Evolutionary conservation across 768 basidiomycete species (phyloP).

Genomic region (Tylopilus plumbeoviolaceoides): DNA sequence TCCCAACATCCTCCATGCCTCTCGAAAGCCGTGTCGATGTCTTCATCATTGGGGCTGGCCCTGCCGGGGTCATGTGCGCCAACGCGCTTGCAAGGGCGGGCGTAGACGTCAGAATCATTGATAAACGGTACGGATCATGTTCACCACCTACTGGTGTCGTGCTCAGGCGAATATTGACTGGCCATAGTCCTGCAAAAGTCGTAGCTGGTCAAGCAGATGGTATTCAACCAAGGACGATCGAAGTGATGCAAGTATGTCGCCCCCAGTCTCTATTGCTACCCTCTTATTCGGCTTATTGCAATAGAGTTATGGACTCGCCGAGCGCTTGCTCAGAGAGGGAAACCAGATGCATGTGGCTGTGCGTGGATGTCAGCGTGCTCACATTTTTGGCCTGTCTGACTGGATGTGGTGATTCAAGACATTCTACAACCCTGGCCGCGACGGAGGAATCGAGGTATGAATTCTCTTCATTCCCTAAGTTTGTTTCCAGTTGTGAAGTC

Average conservation of each 20-base stretch:
- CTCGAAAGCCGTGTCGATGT: conserved; percentile 39
- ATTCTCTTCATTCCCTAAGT: background rate
- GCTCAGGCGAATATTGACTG: background rate
- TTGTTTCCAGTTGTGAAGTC: background rate
- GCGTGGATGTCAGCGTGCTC: conserved; percentile 18
- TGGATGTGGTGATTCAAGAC: conserved; percentile 40
- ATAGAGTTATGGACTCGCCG: conserved; percentile 58
- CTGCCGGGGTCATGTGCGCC: conserved; percentile 63
- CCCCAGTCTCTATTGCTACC: background rate
- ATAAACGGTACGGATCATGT: conserved; percentile 35
- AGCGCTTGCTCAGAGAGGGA: conserved; percentile 57
- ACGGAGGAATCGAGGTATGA: conserved; percentile 61
- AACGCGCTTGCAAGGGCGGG: conserved; percentile 47
- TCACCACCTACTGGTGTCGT: background rate
- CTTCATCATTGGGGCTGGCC: conserved; percentile 47
- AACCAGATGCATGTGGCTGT: conserved; percentile 70
- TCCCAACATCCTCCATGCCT: conserved; percentile 11
- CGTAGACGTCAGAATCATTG: conserved; percentile 42
- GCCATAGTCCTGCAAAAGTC: conserved; percentile 35
- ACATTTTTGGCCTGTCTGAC: background rate
- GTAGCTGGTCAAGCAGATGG: conserved; percentile 51
- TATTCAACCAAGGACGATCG: conserved; percentile 50
- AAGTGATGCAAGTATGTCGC: conserved; percentile 42
- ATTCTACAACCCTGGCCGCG: conserved; percentile 64
- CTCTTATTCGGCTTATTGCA: background rate